Evolutionary conservation across 805 yeast species (phyloP), one percentile per base, ranked within the genome.

Genomic region (Candida orba): DNA sequence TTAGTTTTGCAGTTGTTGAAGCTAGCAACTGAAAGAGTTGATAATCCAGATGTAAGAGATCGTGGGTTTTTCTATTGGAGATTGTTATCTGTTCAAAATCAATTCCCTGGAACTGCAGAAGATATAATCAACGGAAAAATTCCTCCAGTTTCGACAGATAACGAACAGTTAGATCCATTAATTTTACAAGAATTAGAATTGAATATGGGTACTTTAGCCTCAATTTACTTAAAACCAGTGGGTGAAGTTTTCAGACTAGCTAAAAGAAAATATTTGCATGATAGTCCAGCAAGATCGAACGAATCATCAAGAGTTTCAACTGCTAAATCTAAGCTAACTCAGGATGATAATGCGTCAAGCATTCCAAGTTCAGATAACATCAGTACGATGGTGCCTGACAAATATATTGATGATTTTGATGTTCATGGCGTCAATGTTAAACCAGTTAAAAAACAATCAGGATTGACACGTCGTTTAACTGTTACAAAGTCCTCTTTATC

Each of bases 41-140:
- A 81, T 48, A 81, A 87, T 52, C 96, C 96, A 0, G 98, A 91
- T 63, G 63, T 89, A 10, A 72, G 97, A 48, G 95, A 87, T 51
- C 66, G 96, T 34, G 96, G 91, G 0, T 82, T 70, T 56, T 79
- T 87, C 64, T 90, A 91, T 64, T 84, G 95, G 93, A 71, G 95
- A 45, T 63, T 90, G 25, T 63, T 90, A 7, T 77, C 93, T 1
- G 48, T 71, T 7, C 69, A 67, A 39, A 69, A 69, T 32, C 65
- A 59, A 7, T 63, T 59, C 34, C 63, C 65, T 6, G 68, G 68
- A 17, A 64, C 69, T 3, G 67, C 78, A 4, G 62, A 65, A 41
- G 71, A 69, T 20, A 71, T 90, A n/a, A 71, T 89, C 12, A 70
- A 79, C 50, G 77, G 79, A 13, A 66, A 68, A 3, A 53, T 78